Evolutionary conservation across 176 grass and related monocot genomes (phyloP).

Genomic region (Hordeum marinum): DNA sequence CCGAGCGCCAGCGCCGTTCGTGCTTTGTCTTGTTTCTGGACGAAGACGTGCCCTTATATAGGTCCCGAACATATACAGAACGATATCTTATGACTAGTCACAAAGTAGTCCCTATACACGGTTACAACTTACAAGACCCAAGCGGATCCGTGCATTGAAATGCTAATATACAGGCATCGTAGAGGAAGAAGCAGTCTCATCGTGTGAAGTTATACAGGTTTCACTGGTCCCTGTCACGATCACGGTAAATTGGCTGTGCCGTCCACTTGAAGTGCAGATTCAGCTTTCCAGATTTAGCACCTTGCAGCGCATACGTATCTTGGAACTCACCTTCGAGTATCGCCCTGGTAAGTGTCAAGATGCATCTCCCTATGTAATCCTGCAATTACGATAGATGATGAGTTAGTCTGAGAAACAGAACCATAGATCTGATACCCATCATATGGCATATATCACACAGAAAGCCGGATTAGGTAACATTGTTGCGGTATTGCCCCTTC

Average conservation of each 20-base stretch:
- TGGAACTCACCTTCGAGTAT: slow-evolving; percentile 83
- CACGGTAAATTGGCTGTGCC: slow-evolving; percentile 82
- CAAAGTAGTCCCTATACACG: no score
- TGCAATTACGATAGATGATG: slow-evolving; percentile 11
- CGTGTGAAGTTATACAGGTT: slow-evolving; percentile 3
- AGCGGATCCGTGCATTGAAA: neutral
- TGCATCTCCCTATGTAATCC: slow-evolving; percentile 96
- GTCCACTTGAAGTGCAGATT: slow-evolving; percentile 90
- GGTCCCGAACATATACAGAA: no score
- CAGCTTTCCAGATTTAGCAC: slow-evolving; percentile 90
- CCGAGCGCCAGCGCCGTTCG: no score
- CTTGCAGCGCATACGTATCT: slow-evolving; percentile 71
- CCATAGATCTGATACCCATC: neutral
- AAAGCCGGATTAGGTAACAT: no score
- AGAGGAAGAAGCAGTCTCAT: neutral
- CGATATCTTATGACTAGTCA: no score
- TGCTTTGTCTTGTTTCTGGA: no score
- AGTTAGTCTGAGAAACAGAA: neutral
- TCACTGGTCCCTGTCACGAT: slow-evolving; percentile 48
- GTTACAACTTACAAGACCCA: neutral
- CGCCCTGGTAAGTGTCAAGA: slow-evolving; percentile 86
- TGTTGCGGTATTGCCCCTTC: no score
- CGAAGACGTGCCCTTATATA: no score
- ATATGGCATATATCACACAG: no score
- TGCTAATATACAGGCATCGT: neutral